phyloP scores from a whole-genome alignment of 1,284 basidiomycete species.

The Apiotrichum siamense region DNA sequence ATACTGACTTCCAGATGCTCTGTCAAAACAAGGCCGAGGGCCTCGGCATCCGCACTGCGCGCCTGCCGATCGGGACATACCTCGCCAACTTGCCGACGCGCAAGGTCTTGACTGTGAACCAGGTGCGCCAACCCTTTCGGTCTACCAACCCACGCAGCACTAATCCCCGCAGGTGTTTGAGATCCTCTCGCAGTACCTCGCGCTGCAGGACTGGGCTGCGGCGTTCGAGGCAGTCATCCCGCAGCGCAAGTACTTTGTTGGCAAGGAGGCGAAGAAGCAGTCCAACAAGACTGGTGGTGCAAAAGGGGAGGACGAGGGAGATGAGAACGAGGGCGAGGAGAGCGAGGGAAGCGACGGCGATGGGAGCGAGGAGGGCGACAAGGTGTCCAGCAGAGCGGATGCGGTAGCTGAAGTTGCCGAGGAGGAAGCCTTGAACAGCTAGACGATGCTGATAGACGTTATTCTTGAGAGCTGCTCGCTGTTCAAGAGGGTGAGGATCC shows the following conservation, averaged over 20 bases:
- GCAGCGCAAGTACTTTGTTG: conserved; percentile 65
- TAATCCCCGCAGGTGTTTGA: conserved; percentile 59
- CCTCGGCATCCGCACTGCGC: conserved; percentile 72
- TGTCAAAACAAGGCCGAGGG: conserved; percentile 79
- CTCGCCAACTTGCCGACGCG: conserved; percentile 74
- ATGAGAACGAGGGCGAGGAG: conserved; percentile 7
- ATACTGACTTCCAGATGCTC: conserved; percentile 58
- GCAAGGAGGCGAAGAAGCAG: conserved; percentile 17
- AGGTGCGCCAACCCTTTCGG: conserved; percentile 49
- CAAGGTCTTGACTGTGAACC: conserved; percentile 96
- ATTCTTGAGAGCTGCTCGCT: too few species aligned
- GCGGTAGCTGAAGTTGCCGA: too few species aligned
- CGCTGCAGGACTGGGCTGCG: conserved; percentile 70
- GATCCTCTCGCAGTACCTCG: conserved; percentile 85
- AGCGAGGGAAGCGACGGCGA: conserved; percentile 10
- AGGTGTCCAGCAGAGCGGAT: neutral
- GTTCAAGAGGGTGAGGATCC: too few species aligned
- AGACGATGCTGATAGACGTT: too few species aligned
- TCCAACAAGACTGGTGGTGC: conserved; percentile 8
- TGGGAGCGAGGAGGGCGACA: conserved; percentile 2
- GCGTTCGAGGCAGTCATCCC: conserved; percentile 83
- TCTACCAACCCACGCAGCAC: neutral
- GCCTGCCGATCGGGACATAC: conserved; percentile 86
- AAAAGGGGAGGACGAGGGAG: conserved; percentile 7
- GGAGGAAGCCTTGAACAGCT: too few species aligned